phyloP scores from a whole-genome alignment of 129 eudicot genomes.

The Chrysanthemum makinoi region DNA sequence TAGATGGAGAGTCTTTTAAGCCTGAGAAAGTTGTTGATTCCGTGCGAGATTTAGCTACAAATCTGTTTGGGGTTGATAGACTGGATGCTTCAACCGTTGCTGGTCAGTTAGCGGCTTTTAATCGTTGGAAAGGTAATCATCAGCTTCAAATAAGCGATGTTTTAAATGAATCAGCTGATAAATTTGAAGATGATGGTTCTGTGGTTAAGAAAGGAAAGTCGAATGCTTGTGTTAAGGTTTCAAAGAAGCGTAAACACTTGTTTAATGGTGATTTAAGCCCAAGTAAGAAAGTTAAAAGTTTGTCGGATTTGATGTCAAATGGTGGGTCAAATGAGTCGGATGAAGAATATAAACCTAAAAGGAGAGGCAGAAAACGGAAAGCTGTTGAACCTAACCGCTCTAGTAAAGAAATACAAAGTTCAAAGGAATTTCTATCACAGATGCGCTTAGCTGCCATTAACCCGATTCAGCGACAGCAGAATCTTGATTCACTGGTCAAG shows the following conservation, averaged over 20 bases:
- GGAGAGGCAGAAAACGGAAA: slow-evolving; percentile 35
- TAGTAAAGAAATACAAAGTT: slow-evolving; percentile 9
- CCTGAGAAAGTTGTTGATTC: slow-evolving; percentile 43
- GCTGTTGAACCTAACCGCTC: slow-evolving; percentile 5
- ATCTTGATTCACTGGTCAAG: slow-evolving; percentile 28
- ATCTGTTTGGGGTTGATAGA: slow-evolving; percentile 34
- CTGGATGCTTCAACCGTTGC: slow-evolving; percentile 37
- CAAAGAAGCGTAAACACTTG: slow-evolving; percentile 36
- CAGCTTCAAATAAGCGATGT: slow-evolving; percentile 40
- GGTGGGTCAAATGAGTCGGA: slow-evolving; percentile 20
- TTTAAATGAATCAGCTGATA: slow-evolving; percentile 35
- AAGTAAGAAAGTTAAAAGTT: slow-evolving; percentile 37
- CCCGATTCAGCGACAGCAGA: slow-evolving; percentile 38
- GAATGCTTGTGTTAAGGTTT: slow-evolving; percentile 20
- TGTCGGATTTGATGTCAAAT: slow-evolving; percentile 42
- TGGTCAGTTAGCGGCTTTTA: slow-evolving; percentile 62
- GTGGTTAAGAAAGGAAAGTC: slow-evolving; percentile 20
- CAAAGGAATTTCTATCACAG: slow-evolving; percentile 47
- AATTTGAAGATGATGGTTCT: slow-evolving; percentile 19
- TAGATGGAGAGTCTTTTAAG: slow-evolving; percentile 40
- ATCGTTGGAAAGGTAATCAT: slow-evolving; percentile 62
- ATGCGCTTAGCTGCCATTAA: slow-evolving; percentile 43
- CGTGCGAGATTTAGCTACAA: slow-evolving; percentile 46
- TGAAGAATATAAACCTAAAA: slow-evolving; percentile 25
- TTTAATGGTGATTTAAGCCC: slow-evolving; percentile 27